Evolutionary conservation across 257 asterid species (phyloP).

Genomic region (Mitragyna speciosa): DNA sequence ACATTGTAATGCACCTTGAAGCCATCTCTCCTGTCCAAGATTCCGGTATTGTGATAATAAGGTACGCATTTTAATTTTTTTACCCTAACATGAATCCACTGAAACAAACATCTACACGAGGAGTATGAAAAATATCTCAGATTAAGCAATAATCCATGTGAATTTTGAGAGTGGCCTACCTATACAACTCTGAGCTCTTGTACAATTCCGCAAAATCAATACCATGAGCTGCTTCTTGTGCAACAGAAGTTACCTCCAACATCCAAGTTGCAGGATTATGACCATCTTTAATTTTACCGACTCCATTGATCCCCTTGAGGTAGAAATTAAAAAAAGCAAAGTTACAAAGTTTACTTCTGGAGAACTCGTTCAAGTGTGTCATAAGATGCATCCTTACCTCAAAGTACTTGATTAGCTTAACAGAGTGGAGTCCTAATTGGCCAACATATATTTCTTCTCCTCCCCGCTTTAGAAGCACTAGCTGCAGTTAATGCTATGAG

Average conservation of each 20-base stretch:
- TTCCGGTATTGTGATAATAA: too few relatives aligned
- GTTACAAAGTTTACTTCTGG: too few relatives aligned
- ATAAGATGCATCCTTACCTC: slow-evolving; percentile 47
- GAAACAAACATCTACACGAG: too few relatives aligned
- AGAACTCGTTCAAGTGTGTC: too few relatives aligned
- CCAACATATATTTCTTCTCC: slow-evolving; percentile 90
- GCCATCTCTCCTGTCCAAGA: too few relatives aligned
- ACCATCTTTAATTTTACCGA: slow-evolving; percentile 54
- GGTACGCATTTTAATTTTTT: too few relatives aligned
- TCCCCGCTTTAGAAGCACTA: slow-evolving; percentile 77
- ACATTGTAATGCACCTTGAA: too few relatives aligned
- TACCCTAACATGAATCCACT: too few relatives aligned
- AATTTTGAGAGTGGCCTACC: slow-evolving; percentile 27
- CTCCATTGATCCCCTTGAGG: slow-evolving; percentile 48
- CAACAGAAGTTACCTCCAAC: slow-evolving; percentile 65
- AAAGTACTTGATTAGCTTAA: slow-evolving; percentile 59
- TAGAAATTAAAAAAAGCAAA: not conserved
- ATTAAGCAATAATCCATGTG: not conserved
- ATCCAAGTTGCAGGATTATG: slow-evolving; percentile 97
- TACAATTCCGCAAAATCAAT: slow-evolving; percentile 53
- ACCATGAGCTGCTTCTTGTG: slow-evolving; percentile 62
- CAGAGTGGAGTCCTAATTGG: slow-evolving; percentile 69
- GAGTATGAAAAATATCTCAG: not conserved
- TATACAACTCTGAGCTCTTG: slow-evolving; percentile 58
- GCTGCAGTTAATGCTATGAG: slow-evolving; percentile 33